phyloP scores from a whole-genome alignment of 2,329 filamentous ascomycete species.

The Aotearoamyces nothofagi region DNA sequence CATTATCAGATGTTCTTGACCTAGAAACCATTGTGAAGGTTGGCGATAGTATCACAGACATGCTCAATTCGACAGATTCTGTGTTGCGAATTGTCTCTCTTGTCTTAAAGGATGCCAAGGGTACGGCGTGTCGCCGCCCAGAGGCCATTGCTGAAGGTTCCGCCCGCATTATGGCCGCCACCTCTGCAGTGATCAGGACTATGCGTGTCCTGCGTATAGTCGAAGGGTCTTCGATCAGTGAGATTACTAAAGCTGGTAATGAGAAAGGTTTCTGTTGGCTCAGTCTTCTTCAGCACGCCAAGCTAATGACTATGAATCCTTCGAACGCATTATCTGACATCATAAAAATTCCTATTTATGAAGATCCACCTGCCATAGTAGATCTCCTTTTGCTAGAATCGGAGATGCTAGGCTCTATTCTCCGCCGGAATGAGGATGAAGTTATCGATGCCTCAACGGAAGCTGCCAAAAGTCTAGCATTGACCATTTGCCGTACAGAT shows the following conservation, averaged over 20 bases:
- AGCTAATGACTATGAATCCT: neutral
- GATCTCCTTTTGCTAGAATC: slow-evolving; percentile 1
- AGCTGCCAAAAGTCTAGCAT: slow-evolving; percentile 33
- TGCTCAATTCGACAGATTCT: neutral
- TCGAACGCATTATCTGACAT: neutral
- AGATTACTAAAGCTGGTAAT: neutral
- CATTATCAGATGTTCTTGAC: neutral
- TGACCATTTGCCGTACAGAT: slow-evolving; percentile 24
- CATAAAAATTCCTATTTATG: neutral
- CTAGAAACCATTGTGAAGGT: neutral
- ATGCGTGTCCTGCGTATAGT: neutral
- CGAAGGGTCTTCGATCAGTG: neutral
- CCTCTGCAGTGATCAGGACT: slow-evolving; percentile 26
- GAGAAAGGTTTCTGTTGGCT: neutral
- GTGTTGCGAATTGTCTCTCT: slow-evolving; percentile 16
- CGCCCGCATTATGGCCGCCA: slow-evolving; percentile 39
- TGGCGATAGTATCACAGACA: neutral
- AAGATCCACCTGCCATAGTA: neutral
- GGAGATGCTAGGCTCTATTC: slow-evolving; percentile 25
- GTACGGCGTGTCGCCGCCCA: slow-evolving; percentile 36
- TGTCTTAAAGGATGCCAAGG: slow-evolving; percentile 26
- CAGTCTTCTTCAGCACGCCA: neutral
- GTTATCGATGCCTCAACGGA: slow-evolving; percentile 32
- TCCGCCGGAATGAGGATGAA: slow-evolving; percentile 33
- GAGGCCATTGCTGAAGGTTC: slow-evolving; percentile 50